These are phyloP conservation scores for Plantago major DNA, from an alignment of 257 asterid genomes.

Conservation along the genomic window DNA sequence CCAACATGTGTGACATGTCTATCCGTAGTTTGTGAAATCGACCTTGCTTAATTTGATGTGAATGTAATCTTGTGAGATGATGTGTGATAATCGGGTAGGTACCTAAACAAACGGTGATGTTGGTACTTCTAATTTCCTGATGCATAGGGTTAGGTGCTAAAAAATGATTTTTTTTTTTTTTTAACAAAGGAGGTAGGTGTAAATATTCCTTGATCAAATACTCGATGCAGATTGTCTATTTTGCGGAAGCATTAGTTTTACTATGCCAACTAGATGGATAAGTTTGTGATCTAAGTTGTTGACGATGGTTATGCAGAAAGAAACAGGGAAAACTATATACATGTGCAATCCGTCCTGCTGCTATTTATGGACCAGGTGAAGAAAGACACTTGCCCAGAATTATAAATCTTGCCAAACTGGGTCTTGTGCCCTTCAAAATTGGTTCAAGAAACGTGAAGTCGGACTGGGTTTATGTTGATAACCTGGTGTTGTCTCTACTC, in stretches of 20 bases:
- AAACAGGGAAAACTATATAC: constrained; percentile 58
- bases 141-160: no score
- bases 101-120: no score
- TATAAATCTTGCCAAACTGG: constrained; percentile 62
- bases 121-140: no score
- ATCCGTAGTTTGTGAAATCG: no score
- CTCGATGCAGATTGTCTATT: not conserved
- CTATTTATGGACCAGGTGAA: constrained; percentile 97
- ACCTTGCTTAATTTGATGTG: no score
- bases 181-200: no score
- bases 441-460: constrained; percentile 63
- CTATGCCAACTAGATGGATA: constrained; percentile 1
- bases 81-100: no score
- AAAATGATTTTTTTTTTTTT: no score
- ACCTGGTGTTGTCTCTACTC: constrained; percentile 74
- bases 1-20: no score
- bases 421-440: constrained; percentile 73
- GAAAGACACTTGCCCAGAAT: constrained; percentile 95
- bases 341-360: constrained; percentile 95
- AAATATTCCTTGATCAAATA: no score
- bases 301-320: constrained; percentile 38
- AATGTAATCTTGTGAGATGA: no score
- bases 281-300: constrained; percentile 6
- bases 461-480: constrained; percentile 88
- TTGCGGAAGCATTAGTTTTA: not conserved